Conservation (phyloP, 345 rosid genomes). For the Eucalyptus marginata region DNA sequence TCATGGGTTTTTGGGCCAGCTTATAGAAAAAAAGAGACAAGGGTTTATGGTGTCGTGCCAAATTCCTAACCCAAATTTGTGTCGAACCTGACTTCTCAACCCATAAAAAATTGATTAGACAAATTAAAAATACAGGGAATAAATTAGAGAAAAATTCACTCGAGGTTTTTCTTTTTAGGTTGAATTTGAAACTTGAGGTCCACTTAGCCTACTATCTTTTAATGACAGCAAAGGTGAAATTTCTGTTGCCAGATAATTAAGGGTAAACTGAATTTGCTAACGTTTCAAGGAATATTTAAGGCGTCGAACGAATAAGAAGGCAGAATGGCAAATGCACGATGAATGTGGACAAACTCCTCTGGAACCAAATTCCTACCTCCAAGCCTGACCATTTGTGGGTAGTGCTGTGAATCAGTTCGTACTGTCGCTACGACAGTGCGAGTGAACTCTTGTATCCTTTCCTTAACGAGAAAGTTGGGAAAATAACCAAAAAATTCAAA, state of each 20-base stretch:
- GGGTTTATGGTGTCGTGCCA: not conserved
- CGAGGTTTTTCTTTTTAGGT: too few relatives aligned
- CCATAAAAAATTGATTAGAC: not conserved
- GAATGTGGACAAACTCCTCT: not conserved
- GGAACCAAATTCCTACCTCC: not conserved
- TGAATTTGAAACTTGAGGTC: not conserved
- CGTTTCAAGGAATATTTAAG: not conserved
- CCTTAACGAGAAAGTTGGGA: not conserved
- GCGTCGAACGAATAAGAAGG: not conserved
- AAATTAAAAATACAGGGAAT: not conserved
- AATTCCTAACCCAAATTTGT: not conserved
- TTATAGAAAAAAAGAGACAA: too few relatives aligned
- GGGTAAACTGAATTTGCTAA: too few relatives aligned
- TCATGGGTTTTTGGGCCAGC: too few relatives aligned
- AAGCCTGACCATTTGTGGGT: not conserved
- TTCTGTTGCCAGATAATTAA: not conserved
- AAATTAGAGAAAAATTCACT: not conserved
- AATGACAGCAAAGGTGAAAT: not conserved
- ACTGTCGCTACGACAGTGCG: rapidly evolving
- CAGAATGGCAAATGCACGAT: not conserved
- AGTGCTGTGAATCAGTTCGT: not conserved
- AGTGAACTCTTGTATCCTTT: not conserved
- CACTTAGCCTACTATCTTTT: too few relatives aligned
- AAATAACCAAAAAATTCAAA: too few relatives aligned
- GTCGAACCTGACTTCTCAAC: not conserved